Base-by-base conservation (phyloP, 169 alveolate species). In the Plasmodium gallinaceum region DNA sequence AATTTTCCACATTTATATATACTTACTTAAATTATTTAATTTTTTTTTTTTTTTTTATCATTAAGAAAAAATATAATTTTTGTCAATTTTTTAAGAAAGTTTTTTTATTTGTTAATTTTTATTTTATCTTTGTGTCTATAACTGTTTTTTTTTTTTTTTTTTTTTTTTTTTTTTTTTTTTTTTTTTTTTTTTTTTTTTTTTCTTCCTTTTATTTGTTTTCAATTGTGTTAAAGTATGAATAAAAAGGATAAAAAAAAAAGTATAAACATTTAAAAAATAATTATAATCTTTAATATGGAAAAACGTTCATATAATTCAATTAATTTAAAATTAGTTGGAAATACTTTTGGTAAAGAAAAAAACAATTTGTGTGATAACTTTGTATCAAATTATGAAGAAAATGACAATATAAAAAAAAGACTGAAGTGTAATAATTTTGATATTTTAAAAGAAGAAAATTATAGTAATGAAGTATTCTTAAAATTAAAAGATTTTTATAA, bases 401-500 rank as follows among this genome's bases (percentile, higher is more conserved):
- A 24, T 8, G 70, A 65, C 65, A 46, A 46, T 69, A 64, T 26
- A 20, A 62, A 64, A 60, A 78, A 78, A 43, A 26, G 61, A 78
- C 39, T 32, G 37, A 37, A 78, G 24, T 45, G 70, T 58, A 65
- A 57, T 39, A 62, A 20, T 24, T 10, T 78, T 24, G 48, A 52
- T 2, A 43, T 22, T 22, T 71, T 18, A 16, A 45, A 8, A 8
- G 18, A 45, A 10, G 61, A 24, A 24, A 18, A 45, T 46, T 66
- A 78, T 39, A 39, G 48, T 42, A 32, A 58, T 8, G 43, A 78
- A 9, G 64, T 78, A n/a, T 78, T 78, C 65, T 39, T 4, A 24
- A 66, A 78, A 66, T 46, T 78, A 48, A 78, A 78, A 57, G 70
- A 78, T 51, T 78, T 78, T 48, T 78, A 78, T 58, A 78, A 48